Base-by-base conservation (phyloP, 495 filamentous ascomycete species). In the Evernia prunastri region DNA sequence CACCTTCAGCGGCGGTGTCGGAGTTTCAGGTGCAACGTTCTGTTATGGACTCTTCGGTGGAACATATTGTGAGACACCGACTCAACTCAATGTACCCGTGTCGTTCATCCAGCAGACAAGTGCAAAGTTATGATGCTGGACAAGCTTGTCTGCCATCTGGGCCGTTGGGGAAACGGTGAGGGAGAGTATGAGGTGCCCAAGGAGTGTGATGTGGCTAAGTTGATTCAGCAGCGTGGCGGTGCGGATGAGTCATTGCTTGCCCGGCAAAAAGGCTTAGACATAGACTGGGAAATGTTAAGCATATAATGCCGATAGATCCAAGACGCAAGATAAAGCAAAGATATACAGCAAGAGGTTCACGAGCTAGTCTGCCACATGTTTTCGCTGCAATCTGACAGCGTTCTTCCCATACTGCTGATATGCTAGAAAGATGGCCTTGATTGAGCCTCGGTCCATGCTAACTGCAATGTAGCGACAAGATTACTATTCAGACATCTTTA, bases 71-170 rank as follows among this genome's bases (percentile, higher is more conserved):
- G 51, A 54, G 17, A 54, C 51, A 15, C 51, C 51, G 18, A 35
- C 29, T 33, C 51, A 54, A 54, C 13, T 54, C 51, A 54, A 33
- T 33, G 51, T 59, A 35, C 40, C 57, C n/a, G 20, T 59, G 11
- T 25, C 57, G 6, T 45, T 59, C 33, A 39, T 59, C 23, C 25
- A 39, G 31, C 40, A 59, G 35, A 59, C 57, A 40, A 59, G 57
- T 29, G 35, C 57, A 39, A 59, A 42, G 25, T 43, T 9, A 49
- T 47, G 20, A 17, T 33, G 51, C 15, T 54, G 51, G 29, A 54
- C n/a, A n/a, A n/a, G n/a, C 51, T 20, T 17, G 8, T 15, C 29
- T 20, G 29, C 51, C 51, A 7, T 54, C 15, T 15, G 29, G 29
- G 23, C 45, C 13, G 29, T 54, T 33, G 51, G 33, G 17, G 29